phyloP scores from a whole-genome alignment of 306 rosid genomes.

The Cucumis melo region DNA sequence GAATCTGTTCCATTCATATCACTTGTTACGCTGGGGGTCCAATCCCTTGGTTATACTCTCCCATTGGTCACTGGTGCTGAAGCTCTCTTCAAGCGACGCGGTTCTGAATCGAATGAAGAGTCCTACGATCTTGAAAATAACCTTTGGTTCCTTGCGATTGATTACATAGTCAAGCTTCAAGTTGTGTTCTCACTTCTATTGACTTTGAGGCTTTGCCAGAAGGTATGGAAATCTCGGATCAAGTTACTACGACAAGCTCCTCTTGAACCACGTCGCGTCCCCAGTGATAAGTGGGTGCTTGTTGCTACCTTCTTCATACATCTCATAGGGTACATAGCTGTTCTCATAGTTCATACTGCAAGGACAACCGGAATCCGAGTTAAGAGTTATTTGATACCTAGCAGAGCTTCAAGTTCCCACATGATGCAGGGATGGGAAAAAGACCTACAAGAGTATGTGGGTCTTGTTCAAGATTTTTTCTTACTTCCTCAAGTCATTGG shows the following conservation, averaged over 20 bases:
- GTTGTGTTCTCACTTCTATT: constrained; percentile 52
- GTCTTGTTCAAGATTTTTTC: constrained; percentile 84
- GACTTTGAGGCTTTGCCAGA: constrained; percentile 74
- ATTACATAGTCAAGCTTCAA: constrained; percentile 65
- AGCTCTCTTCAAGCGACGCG: constrained; percentile 53
- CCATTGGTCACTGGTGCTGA: constrained; percentile 82
- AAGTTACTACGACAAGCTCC: constrained; percentile 47
- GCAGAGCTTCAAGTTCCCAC: constrained; percentile 31
- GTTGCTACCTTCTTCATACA: constrained; percentile 37
- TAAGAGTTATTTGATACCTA: constrained; percentile 8
- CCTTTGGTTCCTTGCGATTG: constrained; percentile 46
- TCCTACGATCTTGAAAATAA: constrained; percentile 38
- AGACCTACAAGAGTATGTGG: constrained; percentile 64
- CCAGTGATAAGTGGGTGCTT: constrained; percentile 59
- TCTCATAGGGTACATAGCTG: constrained; percentile 38
- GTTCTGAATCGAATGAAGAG: constrained; percentile 29
- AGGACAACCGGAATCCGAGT: constrained; percentile 27
- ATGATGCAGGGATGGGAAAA: constrained; percentile 35
- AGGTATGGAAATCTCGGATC: constrained; percentile 81
- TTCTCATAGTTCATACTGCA: constrained; percentile 37
- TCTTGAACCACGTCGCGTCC: constrained; percentile 40
- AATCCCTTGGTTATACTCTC: constrained; percentile 72
- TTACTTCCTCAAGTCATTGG: constrained; percentile 76
- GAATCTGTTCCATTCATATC: constrained; percentile 63
- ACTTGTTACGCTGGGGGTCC: constrained; percentile 66